Evolutionary conservation across 768 basidiomycete species (phyloP).

Genomic region (Mycena polygramma): DNA sequence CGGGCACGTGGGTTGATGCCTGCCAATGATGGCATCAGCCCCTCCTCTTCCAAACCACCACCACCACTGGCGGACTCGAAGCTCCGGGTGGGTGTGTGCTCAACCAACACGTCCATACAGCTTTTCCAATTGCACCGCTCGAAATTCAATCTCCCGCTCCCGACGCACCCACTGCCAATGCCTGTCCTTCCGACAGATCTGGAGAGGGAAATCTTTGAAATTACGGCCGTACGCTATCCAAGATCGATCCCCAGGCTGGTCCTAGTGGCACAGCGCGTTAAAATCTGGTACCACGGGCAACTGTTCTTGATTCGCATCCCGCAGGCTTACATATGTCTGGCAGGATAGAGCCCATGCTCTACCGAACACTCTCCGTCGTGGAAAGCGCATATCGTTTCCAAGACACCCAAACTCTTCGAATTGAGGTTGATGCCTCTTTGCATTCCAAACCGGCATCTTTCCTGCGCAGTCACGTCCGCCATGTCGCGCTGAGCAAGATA

Average conservation of each 20-base stretch:
- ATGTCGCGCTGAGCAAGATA: background rate
- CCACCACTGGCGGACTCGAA: too few species aligned
- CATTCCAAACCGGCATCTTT: background rate
- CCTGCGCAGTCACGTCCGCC: background rate
- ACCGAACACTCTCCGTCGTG: background rate
- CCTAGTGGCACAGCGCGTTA: background rate
- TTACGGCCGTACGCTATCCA: background rate
- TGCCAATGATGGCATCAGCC: too few species aligned
- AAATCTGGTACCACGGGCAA: background rate
- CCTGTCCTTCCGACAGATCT: background rate
- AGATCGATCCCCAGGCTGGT: background rate
- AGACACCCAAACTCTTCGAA: background rate
- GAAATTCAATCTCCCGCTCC: too few species aligned
- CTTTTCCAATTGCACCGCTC: too few species aligned
- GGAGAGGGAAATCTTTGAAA: background rate
- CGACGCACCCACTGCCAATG: too few species aligned
- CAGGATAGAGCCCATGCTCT: background rate
- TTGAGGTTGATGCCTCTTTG: background rate
- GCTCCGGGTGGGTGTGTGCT: too few species aligned
- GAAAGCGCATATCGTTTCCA: background rate
- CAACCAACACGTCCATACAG: too few species aligned
- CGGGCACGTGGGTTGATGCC: too few species aligned
- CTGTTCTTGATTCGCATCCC: background rate
- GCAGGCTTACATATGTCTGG: background rate
- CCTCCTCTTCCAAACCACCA: too few species aligned